Evolutionary conservation across 2,329 filamentous ascomycete genomes (phyloP), one percentile per base, ranked within the genome.

Genomic region (Hortaea werneckii): DNA sequence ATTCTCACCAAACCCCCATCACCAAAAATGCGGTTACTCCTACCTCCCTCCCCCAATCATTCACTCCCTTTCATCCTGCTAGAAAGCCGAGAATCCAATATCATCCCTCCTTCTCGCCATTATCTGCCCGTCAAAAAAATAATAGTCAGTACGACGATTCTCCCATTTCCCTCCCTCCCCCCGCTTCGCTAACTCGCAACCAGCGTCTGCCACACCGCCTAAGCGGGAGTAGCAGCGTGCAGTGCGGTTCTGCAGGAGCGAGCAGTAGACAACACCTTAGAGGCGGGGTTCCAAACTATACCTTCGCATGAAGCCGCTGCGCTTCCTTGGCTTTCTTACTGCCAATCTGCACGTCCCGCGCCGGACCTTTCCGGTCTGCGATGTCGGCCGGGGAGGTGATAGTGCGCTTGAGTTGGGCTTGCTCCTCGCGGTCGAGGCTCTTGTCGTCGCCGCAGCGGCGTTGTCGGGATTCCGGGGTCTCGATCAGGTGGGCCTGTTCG

Each of bases 351-450:
- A 20, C 2, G 20, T 20, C 20, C 20, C 20, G 20, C 20, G 20
- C 20, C 20, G 20, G 20, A 20, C 20, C 20, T 20, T 20, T 20
- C 20, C 20, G 20, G 20, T 20, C 20, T 20, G 20, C 20, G 20
- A 20, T 20, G 20, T 20, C 32, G 32, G 32, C 32, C 8, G 32
- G 32, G 32, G n/a, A 9, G 9, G 32, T n/a, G n/a, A n/a, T n/a
- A n/a, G n/a, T 59, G 39, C 52, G 50, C 41, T 58, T 54, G 34
- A 67, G 48, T 41, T 67, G 57, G 37, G 54, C 49, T 49, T 57
- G 49, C 50, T 67, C 65, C 32, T 57, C 57, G 39, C 57, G 55
- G 32, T 57, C 58, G 13, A 65, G 50, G 12, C 60, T 59, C 48
- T 60, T 64, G 43, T 60, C 56, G 12, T 47, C 49, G 3, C 57